Evolutionary conservation across 73 alveolate genomes (phyloP), one percentile per base, ranked within the genome.

Genomic region (Paramecium sonneborni): DNA sequence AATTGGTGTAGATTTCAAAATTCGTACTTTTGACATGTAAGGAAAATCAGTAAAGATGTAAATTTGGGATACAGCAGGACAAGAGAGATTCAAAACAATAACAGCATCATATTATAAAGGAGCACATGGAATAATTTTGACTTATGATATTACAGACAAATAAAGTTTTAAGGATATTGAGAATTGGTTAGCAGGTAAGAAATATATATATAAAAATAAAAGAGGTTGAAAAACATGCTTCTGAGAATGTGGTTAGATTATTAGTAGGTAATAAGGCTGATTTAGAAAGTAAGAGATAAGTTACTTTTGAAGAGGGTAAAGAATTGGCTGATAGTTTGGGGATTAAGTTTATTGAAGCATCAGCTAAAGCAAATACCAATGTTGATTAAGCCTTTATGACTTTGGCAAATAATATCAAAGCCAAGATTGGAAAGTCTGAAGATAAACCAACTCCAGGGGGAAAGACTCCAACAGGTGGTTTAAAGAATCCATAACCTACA

Each of bases 231-330:
- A 92, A 85, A 57, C 85, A 92, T 92, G 95, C 95, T 74, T 46
- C 82, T 30, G 95, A 92, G 58, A 92, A 92, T 82, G 95, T 92
- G 57, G 87, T 84, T 48, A 79, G 92, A 67, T 85, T 96, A 28
- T 92, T 96, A 69, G 97, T 96, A 10, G 98, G 98, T 1, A 96
- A 95, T 92, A 96, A 96, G 85, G 89, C 96, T 20, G 98, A 96
- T 56, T 93, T 93, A 5, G 98, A 88, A 48, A 91, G 95, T 67
- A 74, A 90, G 87, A 95, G 97, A 90, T 86, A 90, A 92, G 98
- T 96, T 41, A 68, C 98, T 52, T 86, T 32, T 44, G 96, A 96
- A 91, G 95, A 90, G 48, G 97, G 97, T 5, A 79, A 95, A 85
- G 96, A 96, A 69, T 41, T 95, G 20, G 94, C 96, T 21, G 92